phyloP scores from a whole-genome alignment of 371 early-diverging fungal genomes.

The Apophysomyces sp. region DNA sequence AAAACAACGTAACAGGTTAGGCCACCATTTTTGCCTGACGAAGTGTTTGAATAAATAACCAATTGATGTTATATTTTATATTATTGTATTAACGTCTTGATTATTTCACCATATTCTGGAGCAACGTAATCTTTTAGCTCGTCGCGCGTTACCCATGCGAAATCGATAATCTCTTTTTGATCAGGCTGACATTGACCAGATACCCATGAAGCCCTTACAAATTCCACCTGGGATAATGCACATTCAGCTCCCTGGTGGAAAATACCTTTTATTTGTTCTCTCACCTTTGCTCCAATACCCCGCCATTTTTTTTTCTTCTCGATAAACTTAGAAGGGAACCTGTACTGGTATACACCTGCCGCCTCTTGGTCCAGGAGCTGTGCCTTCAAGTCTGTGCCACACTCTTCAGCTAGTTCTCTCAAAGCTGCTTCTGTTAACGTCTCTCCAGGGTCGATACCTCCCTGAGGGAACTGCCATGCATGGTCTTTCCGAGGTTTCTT shows the following conservation, averaged over 20 bases:
- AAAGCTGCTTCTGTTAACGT: conserved; percentile 72
- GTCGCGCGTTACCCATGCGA: conserved; percentile 83
- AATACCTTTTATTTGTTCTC: neutral
- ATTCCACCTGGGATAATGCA: conserved; percentile 22
- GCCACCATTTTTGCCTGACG: too few relatives aligned
- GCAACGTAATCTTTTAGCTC: conserved; percentile 64
- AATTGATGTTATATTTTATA: too few relatives aligned
- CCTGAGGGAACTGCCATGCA: conserved; percentile 81
- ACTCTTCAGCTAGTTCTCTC: conserved; percentile 67
- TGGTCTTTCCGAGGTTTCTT: conserved; percentile 58
- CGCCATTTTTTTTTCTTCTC: conserved; percentile 13
- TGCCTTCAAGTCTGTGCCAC: conserved; percentile 72
- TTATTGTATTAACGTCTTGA: neutral
- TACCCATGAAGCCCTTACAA: conserved; percentile 30
- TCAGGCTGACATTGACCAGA: conserved; percentile 57
- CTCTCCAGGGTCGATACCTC: conserved; percentile 63
- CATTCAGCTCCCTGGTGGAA: neutral
- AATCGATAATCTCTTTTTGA: conserved; percentile 63
- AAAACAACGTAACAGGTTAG: too few relatives aligned
- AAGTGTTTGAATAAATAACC: too few relatives aligned
- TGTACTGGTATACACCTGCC: conserved; percentile 62
- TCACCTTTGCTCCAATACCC: conserved; percentile 34
- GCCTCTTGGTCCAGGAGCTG: conserved; percentile 75
- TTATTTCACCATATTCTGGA: neutral
- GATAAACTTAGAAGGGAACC: conserved; percentile 39